Evolutionary conservation across 768 basidiomycete genomes (phyloP).

Genomic region (Kwoniella bestiolae): DNA sequence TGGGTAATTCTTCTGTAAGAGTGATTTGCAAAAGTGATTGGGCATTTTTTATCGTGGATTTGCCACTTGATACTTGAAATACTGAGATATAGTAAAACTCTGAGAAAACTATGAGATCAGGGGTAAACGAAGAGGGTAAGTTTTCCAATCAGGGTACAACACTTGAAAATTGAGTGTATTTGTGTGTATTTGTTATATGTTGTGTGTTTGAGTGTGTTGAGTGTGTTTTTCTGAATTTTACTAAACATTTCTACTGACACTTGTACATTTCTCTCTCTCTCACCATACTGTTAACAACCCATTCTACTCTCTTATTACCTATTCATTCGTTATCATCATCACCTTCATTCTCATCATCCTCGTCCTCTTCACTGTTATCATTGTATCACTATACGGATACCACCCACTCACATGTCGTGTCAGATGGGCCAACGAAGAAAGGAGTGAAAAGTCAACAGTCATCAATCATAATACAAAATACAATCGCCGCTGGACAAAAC

Average conservation of each 20-base stretch:
- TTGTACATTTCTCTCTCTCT: no score
- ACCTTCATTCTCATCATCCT: neutral
- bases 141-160: no score
- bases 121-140: neutral
- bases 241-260: no score
- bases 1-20: no score
- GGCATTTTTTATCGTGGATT: neutral
- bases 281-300: neutral
- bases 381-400: neutral
- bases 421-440: neutral
- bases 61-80: slow-evolving; percentile 9
- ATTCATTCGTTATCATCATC: neutral
- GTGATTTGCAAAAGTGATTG: no score
- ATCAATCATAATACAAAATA: slow-evolving; percentile 2
- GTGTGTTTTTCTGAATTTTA: neutral
- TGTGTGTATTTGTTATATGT: no score
- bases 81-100: slow-evolving; percentile 6
- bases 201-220: no score
- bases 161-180: no score
- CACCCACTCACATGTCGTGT: neutral
- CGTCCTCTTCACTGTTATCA: neutral
- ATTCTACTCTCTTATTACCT: neutral
- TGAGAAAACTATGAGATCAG: neutral
- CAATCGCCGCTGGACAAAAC: neutral
- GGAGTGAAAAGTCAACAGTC: neutral